phyloP scores from a whole-genome alignment of 2,329 filamentous ascomycete genomes.

The Colletotrichum cereale region DNA sequence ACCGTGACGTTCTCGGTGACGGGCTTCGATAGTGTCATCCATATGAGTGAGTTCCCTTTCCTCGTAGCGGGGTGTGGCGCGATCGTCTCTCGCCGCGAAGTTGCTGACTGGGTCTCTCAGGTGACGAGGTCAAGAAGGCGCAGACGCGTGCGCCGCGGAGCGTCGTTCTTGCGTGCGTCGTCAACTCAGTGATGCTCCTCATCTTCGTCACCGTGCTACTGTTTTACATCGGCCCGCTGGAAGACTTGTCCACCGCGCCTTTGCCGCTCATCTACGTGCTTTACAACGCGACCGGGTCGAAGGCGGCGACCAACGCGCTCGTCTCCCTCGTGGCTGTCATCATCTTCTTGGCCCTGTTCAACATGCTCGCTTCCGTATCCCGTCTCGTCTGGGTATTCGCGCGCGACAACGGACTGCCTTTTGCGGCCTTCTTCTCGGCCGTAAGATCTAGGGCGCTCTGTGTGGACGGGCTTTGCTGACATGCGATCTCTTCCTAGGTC shows the following conservation, averaged over 20 bases:
- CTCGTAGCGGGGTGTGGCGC: no score
- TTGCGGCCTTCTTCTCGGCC: not conserved
- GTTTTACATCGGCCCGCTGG: constrained; percentile 1
- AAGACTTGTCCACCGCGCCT: not conserved
- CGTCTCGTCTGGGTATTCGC: constrained; percentile 3
- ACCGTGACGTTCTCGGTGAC: constrained; percentile 5
- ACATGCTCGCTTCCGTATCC: constrained; percentile 6
- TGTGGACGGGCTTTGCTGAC: no score
- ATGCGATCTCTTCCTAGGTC: not conserved
- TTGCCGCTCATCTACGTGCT: not conserved
- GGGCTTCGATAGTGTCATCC: constrained; percentile 6
- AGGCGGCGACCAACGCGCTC: not conserved
- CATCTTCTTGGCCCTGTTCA: constrained; percentile 5
- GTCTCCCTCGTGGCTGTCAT: not conserved
- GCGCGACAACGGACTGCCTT: not conserved
- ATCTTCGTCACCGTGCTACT: not conserved
- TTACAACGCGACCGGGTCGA: constrained; percentile 2
- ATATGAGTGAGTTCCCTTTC: not conserved
- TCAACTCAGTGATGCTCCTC: constrained; percentile 2
- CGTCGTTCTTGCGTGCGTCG: not conserved
- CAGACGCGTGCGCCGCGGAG: constrained; percentile 3
- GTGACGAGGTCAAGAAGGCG: not conserved
- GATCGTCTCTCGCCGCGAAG: no score
- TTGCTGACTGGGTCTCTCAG: not conserved
- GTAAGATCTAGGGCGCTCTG: not conserved